Base-by-base conservation (phyloP, 2,329 filamentous ascomycete genomes). In the Fusarium kyushuense region DNA sequence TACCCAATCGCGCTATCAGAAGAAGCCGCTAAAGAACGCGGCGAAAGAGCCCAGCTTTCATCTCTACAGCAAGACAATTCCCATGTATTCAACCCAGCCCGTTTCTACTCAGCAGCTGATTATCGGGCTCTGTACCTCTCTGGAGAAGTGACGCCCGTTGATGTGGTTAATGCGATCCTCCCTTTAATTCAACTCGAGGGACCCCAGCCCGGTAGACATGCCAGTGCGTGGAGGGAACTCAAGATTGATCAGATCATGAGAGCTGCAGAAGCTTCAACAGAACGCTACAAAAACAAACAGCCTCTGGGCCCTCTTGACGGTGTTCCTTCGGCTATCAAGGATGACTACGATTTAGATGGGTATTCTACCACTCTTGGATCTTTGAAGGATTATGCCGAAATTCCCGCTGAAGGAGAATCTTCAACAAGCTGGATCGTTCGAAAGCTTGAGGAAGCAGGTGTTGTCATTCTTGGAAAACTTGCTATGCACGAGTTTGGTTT, bases 401-500 rank as follows among this genome's bases (percentile, higher is more conserved):
- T 80, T 14, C 79, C 80, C 8, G 58, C 66, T 2, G 75, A 84
- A 2, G 76, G 76, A 16, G 71, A 74, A 16, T 73, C 72, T 21
- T 63, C 75, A 21, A 92, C 90, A 1, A 87, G 87, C 19, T 94
- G 90, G 90, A 91, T 88, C 72, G 89, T 93, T 11, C 83, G 84
- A 74, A 89, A 90, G 76, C 86, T 91, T 73, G 84, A 90, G 72
- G 89, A 92, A 56, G 88, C 89, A 0, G 92, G 92, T 3, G 91
- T 87, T 3, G 82, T 95, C 16, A 81, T 93, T 23, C 80, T 94
- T 9, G 92, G 91, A 16, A 93, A 92, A 79, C 84, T 87, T 2
- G 90, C 85, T 12, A 93, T 94, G 91, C 90, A 93, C 75, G 92
- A 94, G 76, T 83, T 92, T 53, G 92, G 91, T 5, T 84, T 91